A percentile compares a stretch with the other conserved stretches of the same genome.
Evolutionary conservation across 2,329 filamentous ascomycete genomes (phyloP).

Genomic region (Ophiocordyceps camponoti-floridani): DNA sequence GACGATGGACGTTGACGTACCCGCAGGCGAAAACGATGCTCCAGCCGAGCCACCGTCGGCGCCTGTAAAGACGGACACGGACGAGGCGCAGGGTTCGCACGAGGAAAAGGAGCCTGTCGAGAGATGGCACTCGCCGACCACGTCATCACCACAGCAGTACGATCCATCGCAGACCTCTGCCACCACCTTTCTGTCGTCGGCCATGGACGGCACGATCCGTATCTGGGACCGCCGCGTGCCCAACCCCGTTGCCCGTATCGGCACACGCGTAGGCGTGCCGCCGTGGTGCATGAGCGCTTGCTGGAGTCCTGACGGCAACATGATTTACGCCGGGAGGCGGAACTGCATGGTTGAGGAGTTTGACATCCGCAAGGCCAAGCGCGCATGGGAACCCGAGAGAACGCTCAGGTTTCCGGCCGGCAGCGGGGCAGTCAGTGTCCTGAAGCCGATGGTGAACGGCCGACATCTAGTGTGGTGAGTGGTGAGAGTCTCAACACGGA

Average conservation of each 20-base stretch:
- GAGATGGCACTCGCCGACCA: slow-evolving; percentile 9
- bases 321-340: slow-evolving; percentile 77
- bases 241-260: slow-evolving; percentile 63
- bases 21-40: too few relatives aligned
- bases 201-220: slow-evolving; percentile 74
- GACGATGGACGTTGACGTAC: background rate
- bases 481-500: too few relatives aligned
- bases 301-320: slow-evolving; percentile 92
- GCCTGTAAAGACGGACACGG: background rate
- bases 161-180: slow-evolving; percentile 46
- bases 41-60: background rate
- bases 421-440: slow-evolving; percentile 74
- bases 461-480: slow-evolving; percentile 65
- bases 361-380: slow-evolving; percentile 54
- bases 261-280: slow-evolving; percentile 55
- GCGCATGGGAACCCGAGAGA: slow-evolving; percentile 56
- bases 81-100: background rate
- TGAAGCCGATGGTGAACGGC: slow-evolving; percentile 83
- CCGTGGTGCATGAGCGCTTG: slow-evolving; percentile 97
- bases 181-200: slow-evolving; percentile 73
- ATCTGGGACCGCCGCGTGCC: slow-evolving; percentile 78
- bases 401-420: slow-evolving; percentile 77
- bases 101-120: slow-evolving; percentile 4
- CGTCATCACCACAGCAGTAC: slow-evolving; percentile 21
- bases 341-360: slow-evolving; percentile 94